Conservation (phyloP, 495 filamentous ascomycete genomes). For the Aspergillus nanangensis region DNA sequence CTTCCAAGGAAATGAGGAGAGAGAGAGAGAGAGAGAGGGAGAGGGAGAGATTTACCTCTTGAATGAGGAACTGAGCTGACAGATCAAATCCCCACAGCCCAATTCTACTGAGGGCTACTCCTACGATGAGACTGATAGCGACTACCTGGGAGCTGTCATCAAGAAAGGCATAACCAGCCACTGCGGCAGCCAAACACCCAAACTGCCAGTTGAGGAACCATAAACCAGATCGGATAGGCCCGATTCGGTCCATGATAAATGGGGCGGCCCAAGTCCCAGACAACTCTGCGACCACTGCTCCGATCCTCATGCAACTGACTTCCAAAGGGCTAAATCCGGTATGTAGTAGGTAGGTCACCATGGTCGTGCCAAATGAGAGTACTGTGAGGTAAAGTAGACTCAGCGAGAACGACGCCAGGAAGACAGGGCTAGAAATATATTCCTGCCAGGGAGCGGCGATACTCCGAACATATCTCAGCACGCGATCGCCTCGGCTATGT, state of each 20-base stretch:
- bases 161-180: constrained; percentile 36
- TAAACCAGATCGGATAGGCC: constrained; percentile 52
- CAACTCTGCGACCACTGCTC: constrained; percentile 48
- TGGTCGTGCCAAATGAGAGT: constrained; percentile 52
- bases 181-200: constrained; percentile 38
- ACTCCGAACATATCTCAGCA: constrained; percentile 6
- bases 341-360: constrained; percentile 57
- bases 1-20: neutral
- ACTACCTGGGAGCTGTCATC: constrained; percentile 24
- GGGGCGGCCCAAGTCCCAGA: constrained; percentile 45
- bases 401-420: constrained; percentile 50
- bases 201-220: constrained; percentile 66
- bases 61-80: constrained; percentile 58
- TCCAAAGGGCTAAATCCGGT: constrained; percentile 48
- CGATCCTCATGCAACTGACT: constrained; percentile 49
- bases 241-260: constrained; percentile 50
- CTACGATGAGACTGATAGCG: constrained; percentile 42
- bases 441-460: constrained; percentile 25
- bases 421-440: constrained; percentile 40
- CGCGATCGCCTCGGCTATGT: neutral
- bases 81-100: constrained; percentile 70
- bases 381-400: constrained; percentile 57
- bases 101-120: constrained; percentile 53
- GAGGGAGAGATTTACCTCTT: constrained; percentile 49
- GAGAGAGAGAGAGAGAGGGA: neutral